phyloP scores from a whole-genome alignment of 2,329 filamentous ascomycete genomes.

The Pseudocercospora pini-densiflorae region DNA sequence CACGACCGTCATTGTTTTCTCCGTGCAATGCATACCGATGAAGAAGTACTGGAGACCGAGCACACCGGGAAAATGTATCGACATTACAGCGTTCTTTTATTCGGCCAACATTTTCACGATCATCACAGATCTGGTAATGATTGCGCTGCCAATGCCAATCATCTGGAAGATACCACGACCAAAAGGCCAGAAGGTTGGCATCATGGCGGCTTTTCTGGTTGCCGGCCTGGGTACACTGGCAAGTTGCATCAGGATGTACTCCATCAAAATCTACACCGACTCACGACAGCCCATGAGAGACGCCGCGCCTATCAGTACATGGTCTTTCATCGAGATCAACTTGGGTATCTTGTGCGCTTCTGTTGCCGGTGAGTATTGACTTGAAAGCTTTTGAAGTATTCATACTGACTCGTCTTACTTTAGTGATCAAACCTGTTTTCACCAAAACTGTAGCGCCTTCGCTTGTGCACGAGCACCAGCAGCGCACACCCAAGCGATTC shows the following conservation, averaged over 20 bases:
- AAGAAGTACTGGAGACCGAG: slow-evolving; percentile 39
- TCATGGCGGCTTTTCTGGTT: slow-evolving; percentile 36
- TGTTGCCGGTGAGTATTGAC: slow-evolving; percentile 28
- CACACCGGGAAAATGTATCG: slow-evolving; percentile 40
- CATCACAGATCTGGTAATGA: slow-evolving; percentile 44
- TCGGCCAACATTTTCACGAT: slow-evolving; percentile 44
- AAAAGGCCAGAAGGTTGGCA: slow-evolving; percentile 39
- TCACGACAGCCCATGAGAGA: slow-evolving; percentile 36
- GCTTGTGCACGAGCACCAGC: slow-evolving; percentile 9
- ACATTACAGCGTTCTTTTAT: slow-evolving; percentile 42
- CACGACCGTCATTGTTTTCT: slow-evolving; percentile 40
- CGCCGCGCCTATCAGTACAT: slow-evolving; percentile 36
- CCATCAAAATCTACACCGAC: slow-evolving; percentile 35
- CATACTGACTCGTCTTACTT: slow-evolving; percentile 2
- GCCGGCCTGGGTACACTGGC: slow-evolving; percentile 35
- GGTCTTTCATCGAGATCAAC: slow-evolving; percentile 42
- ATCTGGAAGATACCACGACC: slow-evolving; percentile 43
- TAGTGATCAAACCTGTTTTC: slow-evolving; percentile 29
- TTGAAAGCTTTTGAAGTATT: neutral
- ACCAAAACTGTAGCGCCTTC: slow-evolving; percentile 22
- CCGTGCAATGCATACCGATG: slow-evolving; percentile 45
- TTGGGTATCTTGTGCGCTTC: slow-evolving; percentile 39
- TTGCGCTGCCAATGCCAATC: slow-evolving; percentile 45
- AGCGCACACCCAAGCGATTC: slow-evolving; percentile 8
- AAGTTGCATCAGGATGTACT: slow-evolving; percentile 39